Base-by-base conservation (phyloP, 805 yeast genomes). In the Wickerhamia fluorescens region DNA sequence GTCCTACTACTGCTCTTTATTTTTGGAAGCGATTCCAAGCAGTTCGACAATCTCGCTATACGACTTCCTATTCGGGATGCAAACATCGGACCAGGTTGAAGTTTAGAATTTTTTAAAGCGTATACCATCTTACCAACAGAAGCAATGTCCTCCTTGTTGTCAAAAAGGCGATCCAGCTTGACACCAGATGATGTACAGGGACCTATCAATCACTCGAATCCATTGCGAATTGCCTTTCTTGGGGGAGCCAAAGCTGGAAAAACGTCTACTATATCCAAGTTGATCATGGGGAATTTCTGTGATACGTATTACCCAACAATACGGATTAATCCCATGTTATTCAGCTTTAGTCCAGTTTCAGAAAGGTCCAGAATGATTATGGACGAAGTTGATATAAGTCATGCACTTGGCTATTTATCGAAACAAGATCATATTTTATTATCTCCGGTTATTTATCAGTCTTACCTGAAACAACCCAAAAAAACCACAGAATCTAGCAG, bases 271-370 rank as follows among this genome's bases (percentile, higher is more conserved):
- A 66, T 74, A 8, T 66, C 74, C 30, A 56, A 68, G 27, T 40
- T 76, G 10, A 58, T 66, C 2, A 53, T 68, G 13, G 68, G 69
- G 15, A 59, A 61, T 15, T 74, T 68, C 31, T 63, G 74, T 28
- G 87, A 78, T 34, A 80, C 81, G 0, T 79, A 82, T 47, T 82
- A 82, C 42, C 94, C 92, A 4, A 82, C 89, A 3, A 60, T 70
- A 24, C 70, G 66, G 31, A 75, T 76, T 33, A 71, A 71, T 4
- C 73, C 85, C 15, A 60, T 75, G 33, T 47, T 80, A 22, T 65
- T 77, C 35, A 73, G 73, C 12, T 81, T 63, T 44, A 49, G 45
- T 5, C 76, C 88, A 0, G 43, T 33, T 3, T 29, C 41, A 3
- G 27, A 18, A 4, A 30, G 36, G 22, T 28, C 51, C 3, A 34